Percentiles rank a stretch among this genome's conserved stretches.
phyloP scores from a whole-genome alignment of 2,329 filamentous ascomycete species.

The Pleoardoris graminearum region DNA sequence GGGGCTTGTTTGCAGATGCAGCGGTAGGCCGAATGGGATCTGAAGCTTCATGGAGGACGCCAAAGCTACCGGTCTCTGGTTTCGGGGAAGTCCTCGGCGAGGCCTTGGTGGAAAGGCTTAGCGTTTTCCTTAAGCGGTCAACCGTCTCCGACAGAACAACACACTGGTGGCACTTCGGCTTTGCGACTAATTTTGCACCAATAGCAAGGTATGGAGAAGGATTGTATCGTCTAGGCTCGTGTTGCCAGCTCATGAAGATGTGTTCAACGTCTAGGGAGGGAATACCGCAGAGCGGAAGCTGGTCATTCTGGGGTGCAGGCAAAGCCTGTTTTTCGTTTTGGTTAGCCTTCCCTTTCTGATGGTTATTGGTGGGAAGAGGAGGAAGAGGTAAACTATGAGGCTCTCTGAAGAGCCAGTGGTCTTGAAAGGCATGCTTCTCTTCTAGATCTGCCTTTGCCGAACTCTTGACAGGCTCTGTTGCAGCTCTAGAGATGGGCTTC shows the following conservation, averaged over 20 bases:
- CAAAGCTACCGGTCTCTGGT: not conserved
- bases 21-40: not conserved
- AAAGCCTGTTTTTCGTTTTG: not conserved
- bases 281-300: not conserved
- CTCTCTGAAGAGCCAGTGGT: not conserved
- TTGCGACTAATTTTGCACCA: not conserved
- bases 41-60: too few species aligned
- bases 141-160: constrained; percentile 2
- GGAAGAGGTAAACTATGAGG: not conserved
- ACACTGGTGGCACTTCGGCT: not conserved
- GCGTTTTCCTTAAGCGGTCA: not conserved
- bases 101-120: not conserved
- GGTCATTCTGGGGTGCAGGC: not conserved
- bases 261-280: not conserved
- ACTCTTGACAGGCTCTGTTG: constrained; percentile 25
- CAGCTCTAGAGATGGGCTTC: constrained; percentile 23
- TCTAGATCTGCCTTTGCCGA: not conserved
- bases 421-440: not conserved
- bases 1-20: not conserved
- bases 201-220: not conserved
- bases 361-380: not conserved
- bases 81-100: constrained; percentile 2
- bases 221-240: not conserved
- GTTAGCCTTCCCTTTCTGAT: not conserved
- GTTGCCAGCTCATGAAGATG: constrained; percentile 3